Evolutionary conservation across 139 green algal species (phyloP).

Genomic region (Picochlorum sp.): DNA sequence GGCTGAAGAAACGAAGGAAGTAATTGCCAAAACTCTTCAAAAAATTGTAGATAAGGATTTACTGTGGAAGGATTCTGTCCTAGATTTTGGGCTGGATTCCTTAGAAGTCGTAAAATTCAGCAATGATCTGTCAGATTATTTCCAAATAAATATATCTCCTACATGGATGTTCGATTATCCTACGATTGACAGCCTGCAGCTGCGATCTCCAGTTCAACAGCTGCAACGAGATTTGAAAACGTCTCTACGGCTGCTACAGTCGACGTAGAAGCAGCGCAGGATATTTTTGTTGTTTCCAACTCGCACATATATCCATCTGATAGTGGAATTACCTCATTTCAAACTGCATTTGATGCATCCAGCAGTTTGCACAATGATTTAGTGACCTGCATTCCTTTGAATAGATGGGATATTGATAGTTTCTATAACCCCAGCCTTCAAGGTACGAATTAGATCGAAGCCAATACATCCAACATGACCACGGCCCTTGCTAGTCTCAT

Average conservation of each 20-base stretch:
- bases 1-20: not conserved
- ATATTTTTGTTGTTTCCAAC: not conserved
- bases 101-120: constrained; percentile 65
- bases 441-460: no score
- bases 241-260: not conserved
- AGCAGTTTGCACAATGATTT: no score
- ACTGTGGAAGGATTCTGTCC: constrained; percentile 56
- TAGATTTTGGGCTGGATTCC: constrained; percentile 66
- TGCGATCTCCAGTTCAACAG: not conserved
- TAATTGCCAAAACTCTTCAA: constrained; percentile 2
- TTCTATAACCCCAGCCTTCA: no score
- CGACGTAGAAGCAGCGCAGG: not conserved
- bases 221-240: not conserved
- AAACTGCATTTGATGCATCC: not conserved
- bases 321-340: not conserved
- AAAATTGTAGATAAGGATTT: not conserved
- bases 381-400: not conserved
- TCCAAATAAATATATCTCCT: constrained; percentile 24
- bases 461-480: no score
- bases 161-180: constrained; percentile 38
- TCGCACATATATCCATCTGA: not conserved
- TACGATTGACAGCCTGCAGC: constrained; percentile 11
- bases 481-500: no score
- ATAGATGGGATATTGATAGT: constrained; percentile 14
- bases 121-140: constrained; percentile 25